Base-by-base conservation (phyloP, 192 early-diverging fungal genomes). In the Neocallimastix lanati region DNA sequence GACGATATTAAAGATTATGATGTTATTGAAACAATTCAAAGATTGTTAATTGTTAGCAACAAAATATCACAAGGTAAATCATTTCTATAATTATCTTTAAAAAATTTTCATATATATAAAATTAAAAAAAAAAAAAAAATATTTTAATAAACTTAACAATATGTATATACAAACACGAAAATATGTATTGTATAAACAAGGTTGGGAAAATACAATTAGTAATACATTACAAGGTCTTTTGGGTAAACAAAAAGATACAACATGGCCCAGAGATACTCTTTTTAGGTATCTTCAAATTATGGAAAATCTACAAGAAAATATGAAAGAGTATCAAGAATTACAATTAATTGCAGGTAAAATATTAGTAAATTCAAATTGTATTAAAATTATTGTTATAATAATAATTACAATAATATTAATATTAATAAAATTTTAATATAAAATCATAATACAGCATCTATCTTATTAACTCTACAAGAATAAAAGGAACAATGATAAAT, bases 241-340 rank as follows among this genome's bases (percentile, higher is more conserved):
- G 16, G 83, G 78, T 28, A 81, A 81, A 27, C 13, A 80, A 25
- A 79, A 77, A 29, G 84, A 85, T 27, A 86, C 86, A 2, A 77
- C 85, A 78, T 87, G 86, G 86, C 86, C 86, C 25, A 36, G 84
- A 7, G 85, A 87, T 77, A 83, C 83, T 18, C 79, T 87, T 29
- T 86, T 87, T 78, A 38, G 84, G 79, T 87, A 87, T 76, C 77
- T 87, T 35, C 86, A 87, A 76, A 76, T 84, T 40, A 86, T 87
- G 86, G 86, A 87, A 80, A 82, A 29, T 12, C 36, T 86, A 16
- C 76, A 85, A 78, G 86, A 87, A 78, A 87, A 87, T 77, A 84
- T 86, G 82, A 80, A 82, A 35, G 86, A 87, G 78, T 87, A 86
- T 80, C 82, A 86, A 81, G 86, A 87, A 78, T 76, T 87, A 77